phyloP scores from a whole-genome alignment of 1,139 yeast genomes.

The Candida sp. region DNA sequence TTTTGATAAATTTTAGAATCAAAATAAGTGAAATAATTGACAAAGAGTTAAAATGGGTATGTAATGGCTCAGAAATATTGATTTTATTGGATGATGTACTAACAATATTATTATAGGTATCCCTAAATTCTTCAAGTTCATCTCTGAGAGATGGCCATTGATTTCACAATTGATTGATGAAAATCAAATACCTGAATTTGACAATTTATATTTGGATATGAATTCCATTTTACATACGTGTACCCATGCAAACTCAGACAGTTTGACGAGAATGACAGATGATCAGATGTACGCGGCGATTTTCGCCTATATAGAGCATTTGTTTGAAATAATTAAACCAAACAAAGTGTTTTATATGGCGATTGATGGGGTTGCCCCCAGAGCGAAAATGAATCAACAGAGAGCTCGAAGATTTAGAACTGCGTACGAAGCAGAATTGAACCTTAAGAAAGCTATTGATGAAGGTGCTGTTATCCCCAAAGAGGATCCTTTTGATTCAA shows the following conservation, averaged over 20 bases:
- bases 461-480: conserved; percentile 64
- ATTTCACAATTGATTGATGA: conserved; percentile 87
- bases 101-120: no score
- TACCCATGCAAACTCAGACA: conserved; percentile 74
- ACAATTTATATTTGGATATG: conserved; percentile 94
- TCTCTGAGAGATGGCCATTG: conserved; percentile 99
- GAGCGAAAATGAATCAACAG: conserved; percentile 99
- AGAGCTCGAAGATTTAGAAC: conserved; percentile 96
- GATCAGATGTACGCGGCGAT: conserved; percentile 94
- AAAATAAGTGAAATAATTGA: neutral
- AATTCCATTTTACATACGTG: conserved; percentile 94
- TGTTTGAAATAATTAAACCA: conserved; percentile 86
- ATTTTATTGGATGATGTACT: no score
- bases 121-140: conserved; percentile 93
- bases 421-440: conserved; percentile 89
- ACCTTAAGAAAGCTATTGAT: conserved; percentile 59
- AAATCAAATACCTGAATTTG: conserved; percentile 87
- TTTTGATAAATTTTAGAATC: neutral
- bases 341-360: conserved; percentile 92
- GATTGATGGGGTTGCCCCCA: conserved; percentile 98
- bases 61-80: no score
- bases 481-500: conserved; percentile 86
- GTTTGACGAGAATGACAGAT: conserved; percentile 66
- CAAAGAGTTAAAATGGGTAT: conserved; percentile 7
- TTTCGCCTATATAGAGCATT: conserved; percentile 90